Conservation (phyloP, 306 rosid species). For the Ziziphus jujuba region DNA sequence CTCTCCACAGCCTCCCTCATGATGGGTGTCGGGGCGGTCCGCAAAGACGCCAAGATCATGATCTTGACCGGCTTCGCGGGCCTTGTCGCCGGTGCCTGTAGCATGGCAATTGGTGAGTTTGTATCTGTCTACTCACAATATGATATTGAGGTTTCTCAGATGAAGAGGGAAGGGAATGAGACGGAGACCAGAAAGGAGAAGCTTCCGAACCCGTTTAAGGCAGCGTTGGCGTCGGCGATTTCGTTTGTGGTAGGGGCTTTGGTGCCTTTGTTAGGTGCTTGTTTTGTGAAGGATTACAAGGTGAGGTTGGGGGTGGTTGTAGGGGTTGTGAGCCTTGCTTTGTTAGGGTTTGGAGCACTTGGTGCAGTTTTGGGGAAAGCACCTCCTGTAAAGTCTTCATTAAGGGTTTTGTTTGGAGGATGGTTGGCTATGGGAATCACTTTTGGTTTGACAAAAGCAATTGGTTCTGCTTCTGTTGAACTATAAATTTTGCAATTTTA, state of each 20-base stretch:
- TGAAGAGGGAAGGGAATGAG: conserved; percentile 19
- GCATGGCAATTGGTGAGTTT: conserved; percentile 50
- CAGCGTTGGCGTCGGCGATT: conserved; percentile 28
- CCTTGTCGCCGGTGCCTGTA: conserved; percentile 37
- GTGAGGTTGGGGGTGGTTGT: conserved; percentile 38
- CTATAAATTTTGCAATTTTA: too few relatives aligned
- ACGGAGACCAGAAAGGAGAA: not conserved
- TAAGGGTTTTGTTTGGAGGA: conserved; percentile 43
- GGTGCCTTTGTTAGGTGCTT: conserved; percentile 37
- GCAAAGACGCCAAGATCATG: conserved; percentile 35
- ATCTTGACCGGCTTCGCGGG: conserved; percentile 41
- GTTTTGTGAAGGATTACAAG: conserved; percentile 32
- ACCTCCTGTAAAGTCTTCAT: conserved; percentile 30
- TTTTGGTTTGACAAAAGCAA: conserved; percentile 42
- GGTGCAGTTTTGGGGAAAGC: conserved; percentile 44
- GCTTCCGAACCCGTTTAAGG: conserved; percentile 36
- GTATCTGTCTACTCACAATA: conserved; percentile 44
- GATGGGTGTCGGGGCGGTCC: conserved; percentile 48
- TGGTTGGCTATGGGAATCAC: conserved; percentile 44
- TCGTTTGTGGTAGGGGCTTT: conserved; percentile 29
- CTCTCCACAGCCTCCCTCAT: conserved; percentile 42
- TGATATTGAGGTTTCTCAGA: conserved; percentile 37
- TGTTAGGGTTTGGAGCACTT: conserved; percentile 37
- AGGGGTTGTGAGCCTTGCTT: conserved; percentile 37
- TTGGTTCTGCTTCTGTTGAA: not conserved